phyloP scores from a whole-genome alignment of 257 asterid species.

The Scutellaria barbata region DNA sequence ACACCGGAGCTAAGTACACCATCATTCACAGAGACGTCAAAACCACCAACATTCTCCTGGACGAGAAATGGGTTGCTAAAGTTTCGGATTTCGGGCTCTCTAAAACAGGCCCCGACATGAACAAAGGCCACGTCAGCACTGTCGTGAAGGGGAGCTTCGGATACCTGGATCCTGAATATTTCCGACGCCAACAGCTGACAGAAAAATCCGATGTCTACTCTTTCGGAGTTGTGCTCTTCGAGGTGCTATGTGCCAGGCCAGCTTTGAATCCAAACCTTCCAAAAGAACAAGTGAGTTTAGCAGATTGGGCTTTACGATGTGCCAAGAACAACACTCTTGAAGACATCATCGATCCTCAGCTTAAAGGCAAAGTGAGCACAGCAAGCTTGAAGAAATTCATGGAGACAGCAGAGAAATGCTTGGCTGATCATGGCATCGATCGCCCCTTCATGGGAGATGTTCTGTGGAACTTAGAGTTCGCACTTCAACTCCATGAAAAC shows the following conservation, averaged over 20 bases:
- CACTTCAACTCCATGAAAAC: slow-evolving; percentile 67
- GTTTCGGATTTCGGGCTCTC: slow-evolving; percentile 92
- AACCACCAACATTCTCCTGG: slow-evolving; percentile 80
- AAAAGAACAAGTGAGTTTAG: slow-evolving; percentile 85
- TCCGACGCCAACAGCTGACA: slow-evolving; percentile 73
- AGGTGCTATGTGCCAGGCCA: slow-evolving; percentile 76
- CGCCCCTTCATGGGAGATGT: slow-evolving; percentile 90
- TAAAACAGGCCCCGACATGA: slow-evolving; percentile 81
- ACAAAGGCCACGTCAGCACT: slow-evolving; percentile 82
- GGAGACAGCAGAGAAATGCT: slow-evolving; percentile 76
- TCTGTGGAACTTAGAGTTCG: slow-evolving; percentile 75
- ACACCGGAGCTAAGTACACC: slow-evolving; percentile 83
- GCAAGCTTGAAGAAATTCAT: slow-evolving; percentile 67
- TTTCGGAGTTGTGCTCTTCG: slow-evolving; percentile 89
- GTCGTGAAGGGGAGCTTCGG: slow-evolving; percentile 92
- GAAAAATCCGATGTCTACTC: slow-evolving; percentile 89
- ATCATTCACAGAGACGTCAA: slow-evolving; percentile 93
- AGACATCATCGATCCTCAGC: slow-evolving; percentile 70
- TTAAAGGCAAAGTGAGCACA: slow-evolving; percentile 62
- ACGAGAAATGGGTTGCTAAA: slow-evolving; percentile 90
- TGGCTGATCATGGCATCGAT: slow-evolving; percentile 69
- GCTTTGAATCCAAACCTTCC: slow-evolving; percentile 75
- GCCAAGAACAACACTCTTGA: slow-evolving; percentile 59
- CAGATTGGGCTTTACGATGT: slow-evolving; percentile 73
- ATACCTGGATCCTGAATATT: slow-evolving; percentile 84